Percentiles rank a stretch among this genome's conserved stretches.
Evolutionary conservation across 345 rosid species (phyloP).

Genomic region (Citrus unshiu): DNA sequence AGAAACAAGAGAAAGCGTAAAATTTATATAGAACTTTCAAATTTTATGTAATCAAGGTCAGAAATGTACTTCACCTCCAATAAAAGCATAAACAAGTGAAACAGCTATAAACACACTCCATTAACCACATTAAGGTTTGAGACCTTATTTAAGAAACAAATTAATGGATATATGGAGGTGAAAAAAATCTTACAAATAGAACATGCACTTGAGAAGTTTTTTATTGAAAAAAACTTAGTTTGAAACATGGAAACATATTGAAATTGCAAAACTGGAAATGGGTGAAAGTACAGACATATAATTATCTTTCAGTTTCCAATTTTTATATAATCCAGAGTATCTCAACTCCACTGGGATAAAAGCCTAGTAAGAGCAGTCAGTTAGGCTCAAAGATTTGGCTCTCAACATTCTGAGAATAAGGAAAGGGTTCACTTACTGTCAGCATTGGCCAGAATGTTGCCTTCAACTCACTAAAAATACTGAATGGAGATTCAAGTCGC

Average conservation of each 20-base stretch:
- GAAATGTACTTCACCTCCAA: background rate
- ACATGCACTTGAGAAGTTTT: background rate
- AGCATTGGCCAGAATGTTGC: slow-evolving; percentile 88
- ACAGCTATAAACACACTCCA: background rate
- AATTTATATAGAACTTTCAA: too few relatives aligned
- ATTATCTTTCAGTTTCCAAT: background rate
- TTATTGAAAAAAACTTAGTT: background rate
- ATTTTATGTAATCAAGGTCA: background rate
- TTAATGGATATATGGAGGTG: background rate
- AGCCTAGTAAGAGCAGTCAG: background rate
- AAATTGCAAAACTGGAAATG: background rate
- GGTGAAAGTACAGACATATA: background rate
- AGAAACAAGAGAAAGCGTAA: too few relatives aligned
- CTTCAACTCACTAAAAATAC: slow-evolving; percentile 57
- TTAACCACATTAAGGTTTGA: background rate
- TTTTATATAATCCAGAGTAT: background rate
- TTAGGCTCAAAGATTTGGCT: background rate
- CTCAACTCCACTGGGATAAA: background rate
- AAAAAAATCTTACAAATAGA: background rate
- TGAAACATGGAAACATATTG: background rate
- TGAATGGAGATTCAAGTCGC: slow-evolving; percentile 75
- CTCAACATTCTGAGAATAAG: background rate
- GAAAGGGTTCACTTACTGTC: slow-evolving; percentile 49
- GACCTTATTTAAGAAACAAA: background rate
- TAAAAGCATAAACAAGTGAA: background rate